A percentile compares a stretch with the other conserved stretches of the same genome.
Evolutionary conservation across 257 asterid genomes (phyloP).

Genomic region (Agastache rugosa): DNA sequence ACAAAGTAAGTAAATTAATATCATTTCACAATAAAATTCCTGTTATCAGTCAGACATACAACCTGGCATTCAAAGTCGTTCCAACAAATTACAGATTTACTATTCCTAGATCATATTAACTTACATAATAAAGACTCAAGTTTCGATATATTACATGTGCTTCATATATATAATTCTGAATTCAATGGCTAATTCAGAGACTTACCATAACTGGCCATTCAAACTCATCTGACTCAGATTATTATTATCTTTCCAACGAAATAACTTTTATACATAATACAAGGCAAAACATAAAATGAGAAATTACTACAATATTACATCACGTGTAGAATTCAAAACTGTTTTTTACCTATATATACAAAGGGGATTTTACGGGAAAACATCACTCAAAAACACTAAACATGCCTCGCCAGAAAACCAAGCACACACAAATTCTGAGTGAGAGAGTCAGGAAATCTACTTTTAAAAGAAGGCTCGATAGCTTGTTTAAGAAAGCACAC

Average conservation of each 20-base stretch:
- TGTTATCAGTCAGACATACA: conserved; percentile 9
- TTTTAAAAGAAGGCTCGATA: conserved; percentile 35
- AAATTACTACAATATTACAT: conserved; percentile 11
- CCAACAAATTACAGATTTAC: conserved; percentile 27
- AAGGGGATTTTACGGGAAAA: conserved; percentile 19
- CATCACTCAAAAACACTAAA: conserved; percentile 33
- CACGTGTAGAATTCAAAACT: background rate
- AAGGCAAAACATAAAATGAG: background rate
- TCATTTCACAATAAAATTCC: conserved; percentile 11
- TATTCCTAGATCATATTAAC: conserved; percentile 26
- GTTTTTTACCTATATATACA: conserved; percentile 39
- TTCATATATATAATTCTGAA: conserved; percentile 10
- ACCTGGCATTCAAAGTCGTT: conserved; percentile 34
- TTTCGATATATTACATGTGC: conserved; percentile 25
- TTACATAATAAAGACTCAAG: conserved; percentile 15
- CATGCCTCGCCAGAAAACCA: conserved; percentile 44
- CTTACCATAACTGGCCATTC: conserved; percentile 26
- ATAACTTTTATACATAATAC: conserved; percentile 3
- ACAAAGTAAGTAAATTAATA: background rate
- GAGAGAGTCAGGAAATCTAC: conserved; percentile 39
- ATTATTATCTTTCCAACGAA: conserved; percentile 9
- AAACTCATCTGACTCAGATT: conserved; percentile 19
- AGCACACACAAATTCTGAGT: conserved; percentile 29
- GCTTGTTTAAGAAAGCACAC: conserved; percentile 45
- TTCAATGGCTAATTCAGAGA: conserved; percentile 20